phyloP scores from a whole-genome alignment of 2,329 filamentous ascomycete genomes.

The Blastomyces silverae region DNA sequence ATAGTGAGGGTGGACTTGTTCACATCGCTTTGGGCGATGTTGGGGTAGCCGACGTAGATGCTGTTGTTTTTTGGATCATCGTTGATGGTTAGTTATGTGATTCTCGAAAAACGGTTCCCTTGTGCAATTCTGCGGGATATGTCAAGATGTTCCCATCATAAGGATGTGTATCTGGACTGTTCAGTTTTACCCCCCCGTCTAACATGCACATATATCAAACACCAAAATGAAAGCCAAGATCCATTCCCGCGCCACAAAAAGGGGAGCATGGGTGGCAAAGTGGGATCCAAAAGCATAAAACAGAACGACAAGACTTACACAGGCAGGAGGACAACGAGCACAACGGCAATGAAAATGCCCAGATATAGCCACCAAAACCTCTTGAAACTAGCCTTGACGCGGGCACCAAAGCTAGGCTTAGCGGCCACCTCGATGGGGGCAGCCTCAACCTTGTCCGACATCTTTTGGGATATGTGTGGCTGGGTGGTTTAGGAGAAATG shows the following conservation, averaged over 20 bases:
- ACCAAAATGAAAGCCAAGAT: neutral
- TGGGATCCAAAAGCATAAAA: neutral
- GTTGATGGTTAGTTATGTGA: neutral
- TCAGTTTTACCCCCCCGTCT: neutral
- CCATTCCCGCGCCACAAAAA: neutral
- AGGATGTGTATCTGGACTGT: neutral
- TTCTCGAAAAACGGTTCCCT: neutral
- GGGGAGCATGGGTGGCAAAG: neutral
- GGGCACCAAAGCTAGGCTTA: slow-evolving; percentile 27
- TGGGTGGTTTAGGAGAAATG: neutral
- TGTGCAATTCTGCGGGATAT: neutral
- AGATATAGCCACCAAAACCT: slow-evolving; percentile 52
- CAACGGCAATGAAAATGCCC: slow-evolving; percentile 45
- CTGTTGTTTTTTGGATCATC: slow-evolving; percentile 37
- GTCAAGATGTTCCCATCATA: neutral
- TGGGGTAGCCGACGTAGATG: slow-evolving; percentile 54
- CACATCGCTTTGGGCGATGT: slow-evolving; percentile 51
- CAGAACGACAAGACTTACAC: slow-evolving; percentile 43
- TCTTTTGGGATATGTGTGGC: slow-evolving; percentile 7
- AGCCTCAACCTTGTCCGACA: slow-evolving; percentile 14
- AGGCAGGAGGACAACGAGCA: slow-evolving; percentile 50
- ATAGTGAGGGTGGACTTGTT: slow-evolving; percentile 48
- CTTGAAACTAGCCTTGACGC: slow-evolving; percentile 33
- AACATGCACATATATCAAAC: neutral
- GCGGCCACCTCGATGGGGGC: slow-evolving; percentile 9